Base-by-base conservation (phyloP, 148 eudicot species). In the Vaccinium corymbosum region DNA sequence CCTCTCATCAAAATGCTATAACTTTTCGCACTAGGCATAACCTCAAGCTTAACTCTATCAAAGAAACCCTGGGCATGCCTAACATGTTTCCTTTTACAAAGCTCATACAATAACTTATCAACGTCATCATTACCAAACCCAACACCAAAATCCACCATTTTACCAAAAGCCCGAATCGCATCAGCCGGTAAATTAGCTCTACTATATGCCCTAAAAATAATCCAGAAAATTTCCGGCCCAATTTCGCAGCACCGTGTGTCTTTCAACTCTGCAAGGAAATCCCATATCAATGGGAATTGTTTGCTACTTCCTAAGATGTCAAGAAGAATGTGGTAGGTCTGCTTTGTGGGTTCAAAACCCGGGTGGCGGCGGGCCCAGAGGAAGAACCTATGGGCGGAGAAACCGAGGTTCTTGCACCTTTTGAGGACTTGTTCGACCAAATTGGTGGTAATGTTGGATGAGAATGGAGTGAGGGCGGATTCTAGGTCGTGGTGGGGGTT, bases 301-400 rank as follows among this genome's bases (percentile, higher is more conserved):
- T 88, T 89, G 73, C 90, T 91, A 72, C 89, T 76, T 46, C 98
- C 98, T 76, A 95, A 81, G 62, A 95, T 89, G 62, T 89, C 89
- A 12, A 93, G 80, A 10, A 95, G 89, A 68, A 95, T 93, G 82
- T 76, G 90, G 84, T 89, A 89, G 61, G 90, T 93, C 1, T 64
- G 68, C 16, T 80, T n/a, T 42, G 85, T 84, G 56, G 90, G 98
- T 78, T 86, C 61, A 72, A 93, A 95, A 82, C 84, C 81, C 8
- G 94, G 92, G n/a, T 87, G 82, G 4, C 42, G 53, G 66, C 87
- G 85, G 55, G 97, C 97, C 97, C 95, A 93, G 1, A 87, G 81
- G 48, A 95, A 93, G 94, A 95, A 92, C 79, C 94, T 90, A 79
- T 93, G 97, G n/a, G 94, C 94, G 3, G 98, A 88, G 81, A 93